These are phyloP conservation scores for Polyporus arcularius DNA, from an alignment of 768 basidiomycete species.

Conservation along the genomic window DNA sequence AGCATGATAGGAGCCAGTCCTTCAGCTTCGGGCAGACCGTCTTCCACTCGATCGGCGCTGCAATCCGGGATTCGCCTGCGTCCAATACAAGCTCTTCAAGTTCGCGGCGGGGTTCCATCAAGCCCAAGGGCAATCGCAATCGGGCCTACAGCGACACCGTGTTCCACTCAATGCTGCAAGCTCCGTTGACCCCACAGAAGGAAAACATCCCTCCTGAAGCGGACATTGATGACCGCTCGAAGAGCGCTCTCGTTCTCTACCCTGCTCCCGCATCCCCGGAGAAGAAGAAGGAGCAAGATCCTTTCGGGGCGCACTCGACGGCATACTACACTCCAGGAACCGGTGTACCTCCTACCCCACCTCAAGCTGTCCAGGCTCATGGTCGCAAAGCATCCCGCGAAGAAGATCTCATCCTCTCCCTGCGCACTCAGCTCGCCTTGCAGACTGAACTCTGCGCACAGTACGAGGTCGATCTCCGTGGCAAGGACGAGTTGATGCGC, in stretches of 20 bases:
- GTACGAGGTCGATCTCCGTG: conserved; percentile 72
- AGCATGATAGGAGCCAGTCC: conserved; percentile 60
- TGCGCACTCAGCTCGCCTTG: conserved; percentile 76
- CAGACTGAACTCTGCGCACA: conserved; percentile 75
- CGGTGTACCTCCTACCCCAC: conserved; percentile 67
- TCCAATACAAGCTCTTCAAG: conserved; percentile 24
- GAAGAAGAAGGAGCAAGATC: conserved; percentile 58
- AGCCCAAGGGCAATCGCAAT: conserved; percentile 38
- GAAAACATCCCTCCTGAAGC: conserved; percentile 46
- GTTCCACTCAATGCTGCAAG: conserved; percentile 57
- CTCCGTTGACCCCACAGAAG: conserved; percentile 28
- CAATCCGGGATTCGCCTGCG: conserved; percentile 8
- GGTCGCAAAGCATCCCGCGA: conserved; percentile 67
- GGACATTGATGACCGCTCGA: conserved; percentile 65
- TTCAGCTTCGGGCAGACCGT: conserved; percentile 67
- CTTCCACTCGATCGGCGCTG: conserved; percentile 51
- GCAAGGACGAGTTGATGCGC: conserved; percentile 72
- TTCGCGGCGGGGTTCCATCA: conserved; percentile 24
- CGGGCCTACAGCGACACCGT: conserved; percentile 66
- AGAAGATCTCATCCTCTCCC: conserved; percentile 67
- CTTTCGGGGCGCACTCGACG: conserved; percentile 70
- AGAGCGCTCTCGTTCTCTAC: conserved; percentile 50
- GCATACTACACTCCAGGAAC: conserved; percentile 80
- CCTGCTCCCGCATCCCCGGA: conserved; percentile 19
- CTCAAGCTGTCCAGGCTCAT: conserved; percentile 35